phyloP scores from a whole-genome alignment of 2,329 filamentous ascomycete species.

The Diaporthe sp. region DNA sequence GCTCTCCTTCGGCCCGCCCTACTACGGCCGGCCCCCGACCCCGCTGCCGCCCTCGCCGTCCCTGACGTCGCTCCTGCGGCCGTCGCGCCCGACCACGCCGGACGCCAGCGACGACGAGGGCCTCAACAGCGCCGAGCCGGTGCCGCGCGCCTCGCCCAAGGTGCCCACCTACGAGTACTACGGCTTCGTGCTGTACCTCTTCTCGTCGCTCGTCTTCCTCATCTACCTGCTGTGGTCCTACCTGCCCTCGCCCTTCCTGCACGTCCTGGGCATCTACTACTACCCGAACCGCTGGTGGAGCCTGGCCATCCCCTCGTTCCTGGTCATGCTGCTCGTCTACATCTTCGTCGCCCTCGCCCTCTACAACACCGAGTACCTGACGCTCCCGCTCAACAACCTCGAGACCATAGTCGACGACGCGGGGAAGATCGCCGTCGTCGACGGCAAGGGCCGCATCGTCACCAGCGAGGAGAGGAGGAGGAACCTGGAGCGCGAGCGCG shows the following conservation, averaged over 20 bases:
- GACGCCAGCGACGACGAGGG: slow-evolving; percentile 89
- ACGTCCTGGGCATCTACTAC: slow-evolving; percentile 94
- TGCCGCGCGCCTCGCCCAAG: slow-evolving; percentile 89
- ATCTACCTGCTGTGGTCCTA: slow-evolving; percentile 86
- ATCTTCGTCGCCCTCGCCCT: slow-evolving; percentile 93
- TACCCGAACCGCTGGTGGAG: slow-evolving; percentile 99
- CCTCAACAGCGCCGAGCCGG: slow-evolving; percentile 61
- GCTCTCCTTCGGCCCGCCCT: slow-evolving; percentile 81
- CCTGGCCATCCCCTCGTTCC: slow-evolving; percentile 88
- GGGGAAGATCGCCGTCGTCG: slow-evolving; percentile 86
- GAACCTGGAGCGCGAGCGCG: slow-evolving; percentile 53
- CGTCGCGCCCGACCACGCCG: slow-evolving; percentile 92
- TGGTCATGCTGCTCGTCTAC: slow-evolving; percentile 90
- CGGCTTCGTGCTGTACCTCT: slow-evolving; percentile 96
- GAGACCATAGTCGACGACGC: slow-evolving; percentile 95
- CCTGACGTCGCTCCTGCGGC: slow-evolving; percentile 89
- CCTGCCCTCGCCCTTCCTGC: slow-evolving; percentile 90
- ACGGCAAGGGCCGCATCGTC: slow-evolving; percentile 72
- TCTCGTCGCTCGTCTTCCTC: slow-evolving; percentile 85
- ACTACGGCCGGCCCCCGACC: slow-evolving; percentile 97
- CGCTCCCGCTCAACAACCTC: slow-evolving; percentile 81
- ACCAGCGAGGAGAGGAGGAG: slow-evolving; percentile 53
- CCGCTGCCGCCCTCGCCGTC: slow-evolving; percentile 94
- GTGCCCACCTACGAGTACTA: slow-evolving; percentile 99
- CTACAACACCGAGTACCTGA: slow-evolving; percentile 93